These are phyloP conservation scores for Elaeis oleifera DNA, from an alignment of 202 grass and related monocot genomes.

Conservation along the genomic window DNA sequence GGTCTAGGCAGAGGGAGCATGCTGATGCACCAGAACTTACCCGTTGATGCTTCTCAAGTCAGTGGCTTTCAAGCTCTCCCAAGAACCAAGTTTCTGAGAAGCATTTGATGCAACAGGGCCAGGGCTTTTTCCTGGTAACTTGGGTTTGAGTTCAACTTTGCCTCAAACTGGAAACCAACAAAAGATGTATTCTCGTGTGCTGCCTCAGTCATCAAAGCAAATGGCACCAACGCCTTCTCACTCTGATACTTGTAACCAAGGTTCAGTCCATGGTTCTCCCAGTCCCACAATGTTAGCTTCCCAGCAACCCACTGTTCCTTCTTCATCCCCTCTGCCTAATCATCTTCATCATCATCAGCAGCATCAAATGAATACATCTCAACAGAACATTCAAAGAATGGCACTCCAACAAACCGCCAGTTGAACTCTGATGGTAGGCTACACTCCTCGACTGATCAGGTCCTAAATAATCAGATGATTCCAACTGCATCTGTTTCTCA, in stretches of 20 bases:
- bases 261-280: constrained; percentile 42
- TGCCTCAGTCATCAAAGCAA: constrained; percentile 46
- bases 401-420: constrained; percentile 44
- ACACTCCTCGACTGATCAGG: constrained; percentile 41
- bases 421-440: constrained; percentile 45
- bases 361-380: constrained; percentile 41
- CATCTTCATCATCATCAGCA: constrained; percentile 30
- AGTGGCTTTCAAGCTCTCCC: constrained; percentile 33
- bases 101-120: constrained; percentile 37
- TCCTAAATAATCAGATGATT: constrained; percentile 42
- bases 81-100: constrained; percentile 61
- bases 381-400: constrained; percentile 45
- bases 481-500: constrained; percentile 36
- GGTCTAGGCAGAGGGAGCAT: constrained; percentile 61
- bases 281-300: constrained; percentile 40
- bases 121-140: constrained; percentile 42
- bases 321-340: constrained; percentile 34
- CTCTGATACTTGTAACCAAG: constrained; percentile 48
- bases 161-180: constrained; percentile 49
- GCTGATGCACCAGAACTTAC: constrained; percentile 41
- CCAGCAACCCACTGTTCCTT: constrained; percentile 42
- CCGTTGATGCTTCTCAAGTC: constrained; percentile 42
- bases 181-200: constrained; percentile 44
- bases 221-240: constrained; percentile 12
- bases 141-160: constrained; percentile 35